Percentiles rank a stretch among this genome's conserved stretches.
phyloP scores from a whole-genome alignment of 139 green algal species.

The Chlamydomonas sp. region DNA sequence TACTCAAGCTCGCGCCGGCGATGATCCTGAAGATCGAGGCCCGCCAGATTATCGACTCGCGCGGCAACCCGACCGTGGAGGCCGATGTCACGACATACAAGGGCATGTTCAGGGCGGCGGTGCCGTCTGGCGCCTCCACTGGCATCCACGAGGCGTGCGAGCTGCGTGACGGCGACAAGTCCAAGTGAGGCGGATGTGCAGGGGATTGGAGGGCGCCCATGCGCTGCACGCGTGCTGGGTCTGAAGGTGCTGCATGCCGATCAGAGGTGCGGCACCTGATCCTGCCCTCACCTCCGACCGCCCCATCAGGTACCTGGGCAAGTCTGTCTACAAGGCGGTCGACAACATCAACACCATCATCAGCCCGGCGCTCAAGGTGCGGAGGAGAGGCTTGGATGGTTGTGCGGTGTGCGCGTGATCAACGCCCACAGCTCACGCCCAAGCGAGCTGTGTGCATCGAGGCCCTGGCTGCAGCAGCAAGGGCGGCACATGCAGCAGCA shows the following conservation, averaged over 20 bases:
- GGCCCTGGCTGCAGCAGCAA: too few species aligned
- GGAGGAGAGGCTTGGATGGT: too few species aligned
- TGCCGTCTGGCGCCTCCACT: constrained; percentile 89
- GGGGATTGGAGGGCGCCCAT: too few species aligned
- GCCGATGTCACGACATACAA: constrained; percentile 76
- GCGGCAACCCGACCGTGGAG: constrained; percentile 97
- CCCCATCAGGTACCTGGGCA: constrained; percentile 74
- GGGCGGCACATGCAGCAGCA: too few species aligned
- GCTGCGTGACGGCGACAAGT: constrained; percentile 87
- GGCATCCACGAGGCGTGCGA: constrained; percentile 97
- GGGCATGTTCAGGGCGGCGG: constrained; percentile 83
- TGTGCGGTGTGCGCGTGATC: too few species aligned
- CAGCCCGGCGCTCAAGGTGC: constrained; percentile 72
- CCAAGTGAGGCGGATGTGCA: constrained; percentile 39
- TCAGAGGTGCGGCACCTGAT: too few species aligned
- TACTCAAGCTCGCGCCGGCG: constrained; percentile 47
- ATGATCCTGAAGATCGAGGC: constrained; percentile 81
- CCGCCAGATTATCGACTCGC: constrained; percentile 94
- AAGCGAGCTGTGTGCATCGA: too few species aligned
- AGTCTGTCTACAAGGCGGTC: constrained; percentile 91
- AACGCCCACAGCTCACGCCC: too few species aligned
- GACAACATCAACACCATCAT: constrained; percentile 94
- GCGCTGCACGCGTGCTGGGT: too few species aligned
- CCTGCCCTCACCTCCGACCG: too few species aligned
- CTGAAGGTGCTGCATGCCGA: too few species aligned